These are phyloP conservation scores for Sugiyamaella smithiae DNA, from an alignment of 805 yeast species.

Conservation along the genomic window DNA sequence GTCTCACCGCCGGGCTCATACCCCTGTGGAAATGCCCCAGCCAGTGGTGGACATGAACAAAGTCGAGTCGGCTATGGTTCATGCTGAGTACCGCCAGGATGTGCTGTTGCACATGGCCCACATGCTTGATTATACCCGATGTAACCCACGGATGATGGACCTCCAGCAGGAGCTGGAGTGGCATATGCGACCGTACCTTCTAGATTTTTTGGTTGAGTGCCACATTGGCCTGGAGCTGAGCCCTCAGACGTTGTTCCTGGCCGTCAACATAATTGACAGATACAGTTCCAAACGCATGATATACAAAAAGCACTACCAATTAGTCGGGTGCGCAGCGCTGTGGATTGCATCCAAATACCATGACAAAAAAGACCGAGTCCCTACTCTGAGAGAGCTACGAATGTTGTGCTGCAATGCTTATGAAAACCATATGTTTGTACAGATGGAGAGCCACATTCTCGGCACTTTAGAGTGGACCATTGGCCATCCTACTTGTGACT, in stretches of 20 bases:
- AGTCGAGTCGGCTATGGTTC: background rate
- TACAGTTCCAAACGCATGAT: conserved; percentile 87
- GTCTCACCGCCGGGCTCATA: background rate
- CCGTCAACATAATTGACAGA: conserved; percentile 78
- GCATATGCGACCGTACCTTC: conserved; percentile 65
- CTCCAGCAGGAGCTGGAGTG: conserved; percentile 87
- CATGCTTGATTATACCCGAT: conserved; percentile 38
- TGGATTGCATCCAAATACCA: conserved; percentile 90
- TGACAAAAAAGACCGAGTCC: conserved; percentile 71
- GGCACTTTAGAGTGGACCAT: conserved; percentile 71
- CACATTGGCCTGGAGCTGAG: conserved; percentile 58
- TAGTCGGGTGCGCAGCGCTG: conserved; percentile 85
- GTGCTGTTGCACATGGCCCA: conserved; percentile 35
- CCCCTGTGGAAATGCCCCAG: background rate
- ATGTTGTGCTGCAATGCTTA: conserved; percentile 67
- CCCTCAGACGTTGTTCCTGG: conserved; percentile 65
- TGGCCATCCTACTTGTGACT: conserved; percentile 57
- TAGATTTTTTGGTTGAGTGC: conserved; percentile 73
- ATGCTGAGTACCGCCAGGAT: conserved; percentile 37
- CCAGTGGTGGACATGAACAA: conserved; percentile 3
- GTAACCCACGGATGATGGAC: conserved; percentile 63
- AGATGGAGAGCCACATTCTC: conserved; percentile 76
- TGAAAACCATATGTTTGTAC: conserved; percentile 58
- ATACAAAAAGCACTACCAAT: conserved; percentile 79
- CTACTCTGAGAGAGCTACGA: conserved; percentile 68